Conservation (phyloP, 192 early-diverging fungal species). For the Diversispora epigaea region DNA sequence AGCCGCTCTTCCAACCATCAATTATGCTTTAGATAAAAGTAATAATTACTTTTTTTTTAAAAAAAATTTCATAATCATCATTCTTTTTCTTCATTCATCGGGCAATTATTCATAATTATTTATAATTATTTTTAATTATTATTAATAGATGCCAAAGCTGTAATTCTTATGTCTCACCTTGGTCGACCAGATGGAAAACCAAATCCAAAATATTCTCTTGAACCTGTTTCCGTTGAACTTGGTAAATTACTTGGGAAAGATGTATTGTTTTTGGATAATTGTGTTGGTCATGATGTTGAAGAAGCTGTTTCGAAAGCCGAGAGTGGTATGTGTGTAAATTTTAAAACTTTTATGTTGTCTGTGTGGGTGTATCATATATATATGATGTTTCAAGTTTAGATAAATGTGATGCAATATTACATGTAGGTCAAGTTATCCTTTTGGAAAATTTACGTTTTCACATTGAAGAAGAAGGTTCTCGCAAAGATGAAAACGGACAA, state of each 20-base stretch:
- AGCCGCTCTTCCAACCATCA: slow-evolving; percentile 92
- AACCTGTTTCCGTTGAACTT: slow-evolving; percentile 87
- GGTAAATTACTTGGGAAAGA: slow-evolving; percentile 71
- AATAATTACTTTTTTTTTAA: too few species aligned
- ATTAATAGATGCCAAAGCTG: slow-evolving; percentile 69
- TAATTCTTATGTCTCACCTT: slow-evolving; percentile 96
- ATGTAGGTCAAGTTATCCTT: slow-evolving; percentile 69
- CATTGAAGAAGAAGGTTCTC: slow-evolving; percentile 94
- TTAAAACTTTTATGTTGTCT: neutral
- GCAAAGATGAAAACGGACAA: slow-evolving; percentile 86
- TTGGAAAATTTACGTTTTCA: slow-evolving; percentile 99
- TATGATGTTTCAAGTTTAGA: neutral
- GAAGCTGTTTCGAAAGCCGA: slow-evolving; percentile 65
- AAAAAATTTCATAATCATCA: too few species aligned
- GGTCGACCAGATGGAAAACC: slow-evolving; percentile 94
- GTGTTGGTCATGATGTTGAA: slow-evolving; percentile 89
- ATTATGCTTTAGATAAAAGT: slow-evolving; percentile 85
- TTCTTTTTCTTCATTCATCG: neutral
- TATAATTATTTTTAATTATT: neutral
- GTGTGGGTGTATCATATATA: neutral
- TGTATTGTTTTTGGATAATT: slow-evolving; percentile 91
- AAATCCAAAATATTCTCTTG: slow-evolving; percentile 86
- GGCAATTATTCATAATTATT: neutral
- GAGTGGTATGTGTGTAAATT: slow-evolving; percentile 45
- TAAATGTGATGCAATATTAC: neutral